A percentile compares a stretch with the other conserved stretches of the same genome.
Conservation (phyloP, 2,329 filamentous ascomycete species). For the Neopestalotiopsis sp. region DNA sequence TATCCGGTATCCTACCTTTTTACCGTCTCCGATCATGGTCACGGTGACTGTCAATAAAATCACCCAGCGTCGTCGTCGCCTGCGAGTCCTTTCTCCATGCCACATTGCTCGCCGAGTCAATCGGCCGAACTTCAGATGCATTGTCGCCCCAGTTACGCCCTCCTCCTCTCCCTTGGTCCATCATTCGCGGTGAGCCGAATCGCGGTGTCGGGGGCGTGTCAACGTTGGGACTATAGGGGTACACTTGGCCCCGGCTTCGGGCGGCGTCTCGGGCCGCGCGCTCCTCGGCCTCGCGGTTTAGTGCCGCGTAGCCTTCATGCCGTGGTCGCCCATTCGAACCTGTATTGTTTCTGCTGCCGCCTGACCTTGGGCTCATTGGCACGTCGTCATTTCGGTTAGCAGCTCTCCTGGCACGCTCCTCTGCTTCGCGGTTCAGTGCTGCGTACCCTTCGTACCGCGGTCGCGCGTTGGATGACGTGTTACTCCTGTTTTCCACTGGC, state of each 20-base stretch:
- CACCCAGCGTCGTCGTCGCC: slow-evolving; percentile 6
- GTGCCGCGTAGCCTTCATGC: background rate
- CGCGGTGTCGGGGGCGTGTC: background rate
- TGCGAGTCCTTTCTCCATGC: slow-evolving; percentile 13
- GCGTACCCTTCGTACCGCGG: background rate
- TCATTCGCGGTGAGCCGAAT: slow-evolving; percentile 2
- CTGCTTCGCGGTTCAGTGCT: slow-evolving; percentile 1
- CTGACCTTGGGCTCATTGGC: background rate
- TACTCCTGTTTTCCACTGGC: background rate
- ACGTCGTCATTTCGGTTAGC: background rate
- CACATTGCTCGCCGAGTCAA: slow-evolving; percentile 20
- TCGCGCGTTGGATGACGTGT: background rate
- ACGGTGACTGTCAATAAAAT: slow-evolving; percentile 10
- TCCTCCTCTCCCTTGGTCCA: slow-evolving; percentile 15
- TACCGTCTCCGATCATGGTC: background rate
- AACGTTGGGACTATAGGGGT: background rate
- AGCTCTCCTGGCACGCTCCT: background rate
- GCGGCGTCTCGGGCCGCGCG: background rate
- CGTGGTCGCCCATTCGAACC: background rate
- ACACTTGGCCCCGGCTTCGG: background rate
- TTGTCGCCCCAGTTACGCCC: background rate
- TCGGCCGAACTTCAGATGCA: slow-evolving; percentile 12
- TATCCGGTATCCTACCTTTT: background rate
- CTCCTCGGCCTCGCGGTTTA: slow-evolving; percentile 1
- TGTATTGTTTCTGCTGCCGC: background rate